Evolutionary conservation across 176 grass and related monocot genomes (phyloP), one percentile per base, ranked within the genome.

Genomic region (Oryza longistaminata): DNA sequence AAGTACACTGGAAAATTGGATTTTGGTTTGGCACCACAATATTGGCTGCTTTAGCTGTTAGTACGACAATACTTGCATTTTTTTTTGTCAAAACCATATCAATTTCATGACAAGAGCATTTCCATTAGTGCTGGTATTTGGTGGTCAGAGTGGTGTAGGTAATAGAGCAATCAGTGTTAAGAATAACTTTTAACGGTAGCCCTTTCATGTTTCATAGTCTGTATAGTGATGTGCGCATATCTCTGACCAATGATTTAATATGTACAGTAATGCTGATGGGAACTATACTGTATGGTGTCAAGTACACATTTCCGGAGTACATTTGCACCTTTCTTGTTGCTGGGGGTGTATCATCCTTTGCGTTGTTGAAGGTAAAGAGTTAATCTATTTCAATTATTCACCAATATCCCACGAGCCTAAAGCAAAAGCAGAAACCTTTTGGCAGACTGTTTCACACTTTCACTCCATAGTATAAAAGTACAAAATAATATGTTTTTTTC

Each of bases 211-310:
- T 81, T 78, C 15, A 29, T 46, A 64, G 26, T 58, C 29, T 69
- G 40, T 37, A 49, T 9, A 16, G 0, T 15, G 9, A 42, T 69
- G 25, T 39, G 2, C 22, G 71, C 60, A 2, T 33, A 42, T 67
- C 73, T 37, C 74, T 87, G 15, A 88, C 73, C 46, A 5, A 19
- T 75, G 77, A 33, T 75, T 81, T 33, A 22, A 31, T 75, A 50
- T 85, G 3, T 75, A 37, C 86, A 99, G 97, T 99, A 55, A 99
- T 99, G 97, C 25, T 99, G 82, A 91, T 99, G 97, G 97, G 97
- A 8, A 91, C 93, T 79, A 27, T 99, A 67, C 82, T 99, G 24
- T 96, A 99, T 83, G 93, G 93, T 92, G 94, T 99, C 52, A 99
- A 94, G 76, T 99, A 99, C 68, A 96, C 92, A 80, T 75, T 96